These are phyloP conservation scores for Larix sibirica DNA, from an alignment of 83 land plant genomes.

Conservation along the genomic window DNA sequence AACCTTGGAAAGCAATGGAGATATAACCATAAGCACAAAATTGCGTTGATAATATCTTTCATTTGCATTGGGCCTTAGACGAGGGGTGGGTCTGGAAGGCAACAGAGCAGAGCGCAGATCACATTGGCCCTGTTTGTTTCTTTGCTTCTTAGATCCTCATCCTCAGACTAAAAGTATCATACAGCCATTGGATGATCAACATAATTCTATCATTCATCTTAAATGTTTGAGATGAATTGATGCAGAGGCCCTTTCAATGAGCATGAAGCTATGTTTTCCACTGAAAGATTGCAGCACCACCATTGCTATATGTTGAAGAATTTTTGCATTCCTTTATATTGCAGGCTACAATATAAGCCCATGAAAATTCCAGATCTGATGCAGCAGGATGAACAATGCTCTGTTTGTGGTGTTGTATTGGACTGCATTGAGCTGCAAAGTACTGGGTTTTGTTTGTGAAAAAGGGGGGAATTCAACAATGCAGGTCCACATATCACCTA, in stretches of 20 bases:
- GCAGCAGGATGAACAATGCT: not conserved
- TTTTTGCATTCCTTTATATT: conserved; percentile 9
- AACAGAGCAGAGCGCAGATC: too few species aligned
- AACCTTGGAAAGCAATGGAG: too few species aligned
- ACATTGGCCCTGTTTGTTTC: too few species aligned
- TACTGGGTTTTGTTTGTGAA: conserved; percentile 25
- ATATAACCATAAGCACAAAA: too few species aligned
- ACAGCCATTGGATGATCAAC: not conserved
- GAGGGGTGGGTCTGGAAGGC: too few species aligned
- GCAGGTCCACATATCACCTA: conserved; percentile 58
- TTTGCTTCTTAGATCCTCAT: too few species aligned
- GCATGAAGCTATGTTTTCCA: not conserved
- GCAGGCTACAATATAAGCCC: not conserved
- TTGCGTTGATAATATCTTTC: too few species aligned
- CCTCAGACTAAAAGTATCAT: too few species aligned
- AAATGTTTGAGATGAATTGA: not conserved
- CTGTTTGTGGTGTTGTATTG: not conserved
- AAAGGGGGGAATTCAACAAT: conserved; percentile 31
- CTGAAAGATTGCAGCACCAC: conserved; percentile 13
- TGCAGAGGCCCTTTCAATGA: not conserved
- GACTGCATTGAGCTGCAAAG: not conserved
- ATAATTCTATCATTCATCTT: not conserved
- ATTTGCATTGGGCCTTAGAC: too few species aligned
- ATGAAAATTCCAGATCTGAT: conserved; percentile 5
- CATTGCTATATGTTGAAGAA: not conserved